Evolutionary conservation across 2,329 filamentous ascomycete genomes (phyloP).

Genomic region (Trichoderma breve): DNA sequence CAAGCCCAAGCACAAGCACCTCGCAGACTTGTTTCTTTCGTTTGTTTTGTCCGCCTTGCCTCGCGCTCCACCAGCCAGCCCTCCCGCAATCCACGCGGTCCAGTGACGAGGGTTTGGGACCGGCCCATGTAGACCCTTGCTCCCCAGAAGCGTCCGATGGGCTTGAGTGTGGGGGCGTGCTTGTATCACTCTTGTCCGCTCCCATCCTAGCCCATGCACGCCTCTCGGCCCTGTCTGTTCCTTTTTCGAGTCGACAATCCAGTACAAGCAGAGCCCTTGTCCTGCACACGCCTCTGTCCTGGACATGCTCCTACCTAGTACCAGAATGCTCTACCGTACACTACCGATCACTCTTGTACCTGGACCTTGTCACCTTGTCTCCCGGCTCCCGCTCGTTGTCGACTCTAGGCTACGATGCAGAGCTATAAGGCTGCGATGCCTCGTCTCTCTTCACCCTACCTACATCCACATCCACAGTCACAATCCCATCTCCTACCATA

Average conservation of each 20-base stretch:
- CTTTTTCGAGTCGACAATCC: neutral
- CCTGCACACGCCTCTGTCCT: conserved; percentile 14
- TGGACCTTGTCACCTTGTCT: conserved; percentile 7
- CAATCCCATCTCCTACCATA: conserved; percentile 21
- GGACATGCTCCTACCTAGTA: conserved; percentile 7
- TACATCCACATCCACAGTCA: conserved; percentile 27
- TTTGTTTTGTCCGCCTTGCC: conserved; percentile 11
- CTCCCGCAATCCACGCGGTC: conserved; percentile 19
- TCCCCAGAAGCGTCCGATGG: conserved; percentile 19
- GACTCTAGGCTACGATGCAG: conserved; percentile 33
- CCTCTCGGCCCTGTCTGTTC: conserved; percentile 1
- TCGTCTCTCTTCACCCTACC: conserved; percentile 32
- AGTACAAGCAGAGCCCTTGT: conserved; percentile 2
- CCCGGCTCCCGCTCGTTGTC: conserved; percentile 21
- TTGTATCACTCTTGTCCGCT: neutral
- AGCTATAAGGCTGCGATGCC: conserved; percentile 57
- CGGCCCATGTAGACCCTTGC: conserved; percentile 5
- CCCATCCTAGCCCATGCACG: neutral
- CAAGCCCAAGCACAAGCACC: neutral
- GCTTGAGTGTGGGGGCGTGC: neutral
- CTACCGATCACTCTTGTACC: conserved; percentile 12
- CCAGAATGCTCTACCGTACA: conserved; percentile 7
- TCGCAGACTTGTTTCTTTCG: neutral
- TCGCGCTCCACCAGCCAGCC: conserved; percentile 16
- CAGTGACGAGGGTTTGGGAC: conserved; percentile 19